These are phyloP conservation scores for Zopfochytrium polystomum DNA, from an alignment of 371 early-diverging fungal species.

Conservation along the genomic window DNA sequence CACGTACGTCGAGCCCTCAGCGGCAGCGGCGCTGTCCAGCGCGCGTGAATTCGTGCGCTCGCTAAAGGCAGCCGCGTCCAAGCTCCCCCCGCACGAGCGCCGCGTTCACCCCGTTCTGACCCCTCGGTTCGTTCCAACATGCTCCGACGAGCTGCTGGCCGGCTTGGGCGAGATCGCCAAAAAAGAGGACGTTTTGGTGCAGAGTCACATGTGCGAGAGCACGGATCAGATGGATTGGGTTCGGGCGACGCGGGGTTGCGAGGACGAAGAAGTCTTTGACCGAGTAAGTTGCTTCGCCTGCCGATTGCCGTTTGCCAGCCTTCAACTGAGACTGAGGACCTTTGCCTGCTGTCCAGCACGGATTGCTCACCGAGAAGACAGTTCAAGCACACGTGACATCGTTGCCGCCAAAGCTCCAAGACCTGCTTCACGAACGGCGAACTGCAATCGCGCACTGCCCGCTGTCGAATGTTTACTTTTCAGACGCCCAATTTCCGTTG, in stretches of 20 bases:
- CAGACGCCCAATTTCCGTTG: background rate
- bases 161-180: constrained; percentile 67
- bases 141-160: constrained; percentile 64
- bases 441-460: background rate
- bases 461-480: background rate
- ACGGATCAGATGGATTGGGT: background rate
- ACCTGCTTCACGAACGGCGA: background rate
- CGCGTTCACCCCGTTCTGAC: constrained; percentile 61
- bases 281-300: too few relatives aligned
- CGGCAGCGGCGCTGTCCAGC: background rate
- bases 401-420: background rate
- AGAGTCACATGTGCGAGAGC: background rate
- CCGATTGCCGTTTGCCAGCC: too few relatives aligned
- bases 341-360: too few relatives aligned
- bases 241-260: background rate
- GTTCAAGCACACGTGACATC: background rate
- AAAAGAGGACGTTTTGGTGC: background rate
- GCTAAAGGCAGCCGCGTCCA: background rate
- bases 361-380: background rate
- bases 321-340: too few relatives aligned
- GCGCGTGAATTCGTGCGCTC: background rate
- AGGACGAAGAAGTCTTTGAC: background rate
- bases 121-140: constrained; percentile 86
- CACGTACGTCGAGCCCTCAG: background rate
- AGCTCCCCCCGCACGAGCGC: background rate